Conservation (phyloP, 2,329 filamentous ascomycete species). For the Metarhizium rileyi region DNA sequence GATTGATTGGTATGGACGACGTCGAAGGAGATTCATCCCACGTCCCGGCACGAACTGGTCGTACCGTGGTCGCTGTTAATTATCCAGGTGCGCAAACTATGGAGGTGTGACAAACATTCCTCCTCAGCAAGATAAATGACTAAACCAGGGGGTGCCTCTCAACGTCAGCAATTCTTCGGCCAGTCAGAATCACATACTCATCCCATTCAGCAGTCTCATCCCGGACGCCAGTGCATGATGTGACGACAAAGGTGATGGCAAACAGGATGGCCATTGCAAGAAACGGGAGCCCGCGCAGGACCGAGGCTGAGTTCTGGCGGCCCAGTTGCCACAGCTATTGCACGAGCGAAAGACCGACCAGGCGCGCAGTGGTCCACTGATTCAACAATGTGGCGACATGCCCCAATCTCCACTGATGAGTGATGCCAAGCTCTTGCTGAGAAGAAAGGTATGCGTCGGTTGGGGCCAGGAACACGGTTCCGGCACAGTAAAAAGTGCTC, state of each 20-base stretch:
- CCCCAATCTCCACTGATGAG: constrained; percentile 2
- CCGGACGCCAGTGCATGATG: neutral
- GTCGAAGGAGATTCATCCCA: too few relatives aligned
- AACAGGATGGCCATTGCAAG: neutral
- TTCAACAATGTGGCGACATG: constrained; percentile 1
- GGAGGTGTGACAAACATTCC: too few relatives aligned
- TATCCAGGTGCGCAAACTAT: too few relatives aligned
- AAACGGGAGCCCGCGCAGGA: constrained; percentile 1
- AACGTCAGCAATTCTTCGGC: too few relatives aligned
- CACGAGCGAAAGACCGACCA: too few relatives aligned
- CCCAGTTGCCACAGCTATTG: constrained; percentile 1
- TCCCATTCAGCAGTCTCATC: neutral
- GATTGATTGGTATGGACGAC: too few relatives aligned
- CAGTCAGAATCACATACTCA: neutral
- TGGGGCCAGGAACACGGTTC: constrained; percentile 2
- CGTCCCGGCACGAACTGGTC: too few relatives aligned
- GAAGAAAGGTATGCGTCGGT: neutral
- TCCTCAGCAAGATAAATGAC: too few relatives aligned
- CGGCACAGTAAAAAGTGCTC: constrained; percentile 1
- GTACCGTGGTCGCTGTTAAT: too few relatives aligned
- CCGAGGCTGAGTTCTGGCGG: neutral
- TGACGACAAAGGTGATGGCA: neutral
- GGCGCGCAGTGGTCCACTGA: too few relatives aligned
- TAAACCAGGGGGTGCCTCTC: too few relatives aligned
- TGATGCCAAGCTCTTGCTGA: constrained; percentile 2